Evolutionary conservation across 1,139 yeast species (phyloP), one percentile per base, ranked within the genome.

Genomic region (Scheffersomyces insectosa): DNA sequence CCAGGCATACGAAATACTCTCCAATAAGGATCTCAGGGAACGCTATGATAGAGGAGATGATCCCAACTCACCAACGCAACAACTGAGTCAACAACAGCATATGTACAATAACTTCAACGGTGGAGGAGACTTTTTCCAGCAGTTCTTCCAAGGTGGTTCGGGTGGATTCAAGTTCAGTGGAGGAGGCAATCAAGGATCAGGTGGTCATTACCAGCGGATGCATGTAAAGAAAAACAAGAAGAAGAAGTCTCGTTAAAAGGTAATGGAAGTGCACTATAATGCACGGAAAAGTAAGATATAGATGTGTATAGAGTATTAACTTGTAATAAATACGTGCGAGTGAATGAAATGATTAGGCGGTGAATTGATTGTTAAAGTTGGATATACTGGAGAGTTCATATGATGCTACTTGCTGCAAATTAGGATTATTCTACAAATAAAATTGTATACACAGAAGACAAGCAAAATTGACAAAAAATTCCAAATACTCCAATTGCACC

Each of bases 1-100:
- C 63, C 89, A 86, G 59, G 99, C 99, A 0, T 91, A 93, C 61
- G 98, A 91, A 59, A 83, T 86, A 3, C 70, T 93, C 38, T 79
- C 91, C 8, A 81, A 86, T 52, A 77, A 79, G 2, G 88, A 83
- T 40, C 69, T 79, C 46, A 77, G 84, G 44, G 79, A 72, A 45
- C 73, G 85, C 41, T 88, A 86, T 57, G 95, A 88, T 57, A 54
- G 70, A 31, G 87, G 86, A 27, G 79, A 75, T 41, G 83, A 80
- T 55, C 81, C 83, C 4, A 79, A 77, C 45, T 84, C 77, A 56
- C 83, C 4, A 79, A 77, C 45, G 84, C 77, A 56, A 42, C 50
- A n/a, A 27, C 41, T 11, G 28, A 45, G 44, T 3, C 44, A 36
- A 13, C 45, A 40, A 8, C 43, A 34, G 10, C 25, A 20, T 20